Evolutionary conservation across 2,329 filamentous ascomycete genomes (phyloP).

Genomic region (Aspergillus tubingensis): DNA sequence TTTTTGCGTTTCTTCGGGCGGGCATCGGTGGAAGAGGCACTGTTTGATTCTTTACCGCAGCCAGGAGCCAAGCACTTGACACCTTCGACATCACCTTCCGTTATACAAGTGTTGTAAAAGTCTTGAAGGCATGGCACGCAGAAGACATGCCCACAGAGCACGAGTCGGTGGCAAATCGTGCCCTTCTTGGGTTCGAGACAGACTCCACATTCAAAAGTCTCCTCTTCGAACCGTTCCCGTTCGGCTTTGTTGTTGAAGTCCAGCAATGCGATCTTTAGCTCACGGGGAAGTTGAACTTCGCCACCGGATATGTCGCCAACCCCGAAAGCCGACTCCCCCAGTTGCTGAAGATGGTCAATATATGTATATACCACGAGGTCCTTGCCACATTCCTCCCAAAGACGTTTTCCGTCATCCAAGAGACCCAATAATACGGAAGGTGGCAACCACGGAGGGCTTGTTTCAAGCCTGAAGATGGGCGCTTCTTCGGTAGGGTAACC

Average conservation of each 20-base stretch:
- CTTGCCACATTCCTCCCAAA: conserved; percentile 64
- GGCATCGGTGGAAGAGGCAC: conserved; percentile 17
- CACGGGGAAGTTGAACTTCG: conserved; percentile 50
- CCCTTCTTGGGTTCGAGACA: conserved; percentile 95
- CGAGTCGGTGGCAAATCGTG: conserved; percentile 73
- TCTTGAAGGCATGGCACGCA: conserved; percentile 84
- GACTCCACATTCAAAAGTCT: conserved; percentile 84
- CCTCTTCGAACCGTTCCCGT: conserved; percentile 73
- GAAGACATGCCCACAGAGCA: conserved; percentile 87
- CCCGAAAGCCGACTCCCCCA: conserved; percentile 58
- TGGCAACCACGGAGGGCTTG: conserved; percentile 57
- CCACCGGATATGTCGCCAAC: conserved; percentile 43
- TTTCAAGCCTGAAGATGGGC: conserved; percentile 53
- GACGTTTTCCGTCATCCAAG: conserved; percentile 46
- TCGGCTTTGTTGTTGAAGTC: conserved; percentile 77
- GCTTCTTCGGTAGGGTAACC: conserved; percentile 58
- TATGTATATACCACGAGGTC: conserved; percentile 61
- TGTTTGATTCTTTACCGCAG: conserved; percentile 67
- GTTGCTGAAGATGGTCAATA: conserved; percentile 62
- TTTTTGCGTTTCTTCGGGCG: conserved; percentile 55
- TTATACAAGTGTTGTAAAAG: conserved; percentile 87
- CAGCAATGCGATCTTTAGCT: conserved; percentile 68
- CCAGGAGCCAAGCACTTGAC: conserved; percentile 79
- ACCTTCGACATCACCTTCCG: conserved; percentile 74
- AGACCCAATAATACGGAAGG: conserved; percentile 47